A percentile compares a stretch with the other conserved stretches of the same genome.
These are phyloP conservation scores for Neobulgaria alba DNA, from an alignment of 2,329 filamentous ascomycete genomes.

Conservation along the genomic window DNA sequence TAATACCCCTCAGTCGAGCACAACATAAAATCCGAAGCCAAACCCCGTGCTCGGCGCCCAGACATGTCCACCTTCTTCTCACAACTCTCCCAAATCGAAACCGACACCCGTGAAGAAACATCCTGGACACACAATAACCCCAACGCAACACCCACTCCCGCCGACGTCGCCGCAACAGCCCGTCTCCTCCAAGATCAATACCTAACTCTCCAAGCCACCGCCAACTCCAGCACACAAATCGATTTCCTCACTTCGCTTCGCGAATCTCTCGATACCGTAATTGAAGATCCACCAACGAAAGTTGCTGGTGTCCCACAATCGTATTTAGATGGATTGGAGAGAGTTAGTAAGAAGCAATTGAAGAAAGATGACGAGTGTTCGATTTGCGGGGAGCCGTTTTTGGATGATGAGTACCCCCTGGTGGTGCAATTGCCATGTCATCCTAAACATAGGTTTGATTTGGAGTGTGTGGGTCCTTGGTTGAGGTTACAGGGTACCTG, in stretches of 20 bases:
- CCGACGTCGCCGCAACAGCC: conserved; percentile 48
- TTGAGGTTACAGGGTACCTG: conserved; percentile 55
- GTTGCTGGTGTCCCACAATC: conserved; percentile 49
- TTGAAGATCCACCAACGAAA: conserved; percentile 42
- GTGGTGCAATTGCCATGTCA: conserved; percentile 58
- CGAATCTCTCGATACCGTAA: conserved; percentile 41
- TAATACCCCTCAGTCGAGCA: conserved; percentile 47
- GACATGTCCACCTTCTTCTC: conserved; percentile 58
- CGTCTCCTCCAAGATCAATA: conserved; percentile 52
- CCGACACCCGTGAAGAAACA: conserved; percentile 20
- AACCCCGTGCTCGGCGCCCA: conserved; percentile 39
- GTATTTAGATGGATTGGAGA: conserved; percentile 51
- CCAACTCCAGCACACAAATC: conserved; percentile 25
- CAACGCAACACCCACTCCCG: conserved; percentile 50
- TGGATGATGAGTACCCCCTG: conserved; percentile 53
- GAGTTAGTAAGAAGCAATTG: conserved; percentile 45
- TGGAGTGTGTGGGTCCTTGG: conserved; percentile 62
- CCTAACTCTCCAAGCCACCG: conserved; percentile 39
- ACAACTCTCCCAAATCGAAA: conserved; percentile 37
- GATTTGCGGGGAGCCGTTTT: conserved; percentile 53
- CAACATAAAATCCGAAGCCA: conserved; percentile 41
- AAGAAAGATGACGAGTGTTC: conserved; percentile 45
- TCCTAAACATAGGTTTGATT: conserved; percentile 49
- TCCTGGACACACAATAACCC: conserved; percentile 37
- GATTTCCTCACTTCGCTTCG: neutral